A percentile compares a stretch with the other conserved stretches of the same genome.
Evolutionary conservation across 2,329 filamentous ascomycete species (phyloP).

Genomic region (Blastomyces silverae): DNA sequence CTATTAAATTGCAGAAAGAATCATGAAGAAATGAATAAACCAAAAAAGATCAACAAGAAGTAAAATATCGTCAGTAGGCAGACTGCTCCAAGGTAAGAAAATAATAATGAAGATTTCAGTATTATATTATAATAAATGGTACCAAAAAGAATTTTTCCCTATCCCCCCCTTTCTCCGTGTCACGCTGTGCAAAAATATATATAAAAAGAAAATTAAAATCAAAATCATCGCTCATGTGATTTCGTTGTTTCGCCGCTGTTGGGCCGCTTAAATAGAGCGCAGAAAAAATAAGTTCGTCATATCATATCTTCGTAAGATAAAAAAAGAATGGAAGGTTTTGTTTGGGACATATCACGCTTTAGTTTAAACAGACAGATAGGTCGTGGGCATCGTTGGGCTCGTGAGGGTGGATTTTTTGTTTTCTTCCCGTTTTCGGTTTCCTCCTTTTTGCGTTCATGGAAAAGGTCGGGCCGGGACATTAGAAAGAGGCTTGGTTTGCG

Average conservation of each 20-base stretch:
- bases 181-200: not conserved
- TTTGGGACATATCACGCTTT: not conserved
- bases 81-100: not conserved
- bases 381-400: constrained; percentile 2
- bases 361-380: not conserved
- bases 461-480: not conserved
- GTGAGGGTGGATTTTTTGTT: not conserved
- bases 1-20: not conserved
- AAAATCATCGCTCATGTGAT: not conserved
- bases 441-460: not conserved
- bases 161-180: not conserved
- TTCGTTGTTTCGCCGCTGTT: not conserved
- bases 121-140: not conserved
- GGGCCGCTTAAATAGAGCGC: not conserved
- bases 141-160: not conserved
- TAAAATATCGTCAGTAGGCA: not conserved
- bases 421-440: not conserved
- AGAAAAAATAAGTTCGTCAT: not conserved
- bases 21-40: not conserved
- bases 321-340: not conserved
- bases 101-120: not conserved
- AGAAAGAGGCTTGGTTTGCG: not conserved
- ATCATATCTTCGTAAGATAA: constrained; percentile 1
- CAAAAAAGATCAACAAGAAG: not conserved
- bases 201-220: too few species aligned